phyloP scores from a whole-genome alignment of 441 rosid genomes.

The Erysimum cheiri region DNA sequence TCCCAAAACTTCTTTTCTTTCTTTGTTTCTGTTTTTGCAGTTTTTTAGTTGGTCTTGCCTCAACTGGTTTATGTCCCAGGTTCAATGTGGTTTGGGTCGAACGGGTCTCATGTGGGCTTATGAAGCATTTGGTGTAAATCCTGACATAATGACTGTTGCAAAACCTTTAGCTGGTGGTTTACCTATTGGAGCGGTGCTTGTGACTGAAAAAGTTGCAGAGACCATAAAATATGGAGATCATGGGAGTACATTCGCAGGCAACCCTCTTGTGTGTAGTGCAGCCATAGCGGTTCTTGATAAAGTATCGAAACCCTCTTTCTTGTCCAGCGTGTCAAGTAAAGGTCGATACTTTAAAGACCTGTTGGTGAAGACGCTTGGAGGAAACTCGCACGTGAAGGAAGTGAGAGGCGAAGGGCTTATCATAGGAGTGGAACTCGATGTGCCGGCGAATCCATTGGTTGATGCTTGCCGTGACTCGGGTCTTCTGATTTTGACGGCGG shows the following conservation, averaged over 20 bases:
- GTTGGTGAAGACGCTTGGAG: conserved; percentile 60
- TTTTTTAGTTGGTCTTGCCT: not conserved
- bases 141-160: conserved; percentile 87
- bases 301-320: conserved; percentile 69
- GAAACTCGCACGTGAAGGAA: conserved; percentile 75
- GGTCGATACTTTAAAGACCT: conserved; percentile 65
- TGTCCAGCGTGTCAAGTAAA: conserved; percentile 65
- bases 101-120: conserved; percentile 85
- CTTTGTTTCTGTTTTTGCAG: not conserved
- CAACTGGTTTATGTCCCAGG: conserved; percentile 44
- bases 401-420: conserved; percentile 85
- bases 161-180: conserved; percentile 92
- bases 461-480: conserved; percentile 83
- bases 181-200: conserved; percentile 76
- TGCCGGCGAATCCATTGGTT: conserved; percentile 64
- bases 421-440: conserved; percentile 77
- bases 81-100: conserved; percentile 91
- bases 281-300: conserved; percentile 69
- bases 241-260: conserved; percentile 89
- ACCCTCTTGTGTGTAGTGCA: conserved; percentile 71
- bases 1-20: no score
- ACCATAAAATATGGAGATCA: conserved; percentile 79
- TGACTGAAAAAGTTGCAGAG: conserved; percentile 76
- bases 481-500: conserved; percentile 78
- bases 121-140: conserved; percentile 66